phyloP scores from a whole-genome alignment of 148 eudicot genomes.

The Chenopodium suecicum region DNA sequence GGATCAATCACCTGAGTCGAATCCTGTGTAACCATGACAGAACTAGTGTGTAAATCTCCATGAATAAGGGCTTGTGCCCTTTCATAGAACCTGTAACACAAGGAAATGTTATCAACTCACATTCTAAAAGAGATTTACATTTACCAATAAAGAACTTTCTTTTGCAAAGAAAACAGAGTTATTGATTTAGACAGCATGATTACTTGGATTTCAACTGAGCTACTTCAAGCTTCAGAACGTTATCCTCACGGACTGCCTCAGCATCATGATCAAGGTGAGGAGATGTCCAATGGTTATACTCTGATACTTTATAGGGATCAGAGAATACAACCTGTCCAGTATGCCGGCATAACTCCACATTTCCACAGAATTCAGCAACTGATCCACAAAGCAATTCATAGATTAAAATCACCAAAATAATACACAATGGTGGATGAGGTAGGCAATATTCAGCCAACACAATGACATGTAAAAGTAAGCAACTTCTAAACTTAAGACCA shows the following conservation, averaged over 20 bases:
- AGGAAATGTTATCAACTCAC: constrained; percentile 3
- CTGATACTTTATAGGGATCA: constrained; percentile 84
- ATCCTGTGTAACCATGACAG: constrained; percentile 80
- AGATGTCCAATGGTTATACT: constrained; percentile 78
- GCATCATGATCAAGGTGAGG: constrained; percentile 90
- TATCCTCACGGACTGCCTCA: constrained; percentile 81
- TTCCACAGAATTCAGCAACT: constrained; percentile 93
- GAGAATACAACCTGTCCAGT: constrained; percentile 94
- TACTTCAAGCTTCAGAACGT: constrained; percentile 73
- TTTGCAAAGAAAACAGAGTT: background rate
- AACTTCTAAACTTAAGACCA: background rate
- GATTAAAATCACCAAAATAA: background rate
- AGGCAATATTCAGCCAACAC: background rate
- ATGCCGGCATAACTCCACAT: constrained; percentile 91
- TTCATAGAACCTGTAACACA: constrained; percentile 77
- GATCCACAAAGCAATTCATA: constrained; percentile 24
- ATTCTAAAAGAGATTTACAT: background rate
- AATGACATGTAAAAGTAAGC: background rate
- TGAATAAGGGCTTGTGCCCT: constrained; percentile 90
- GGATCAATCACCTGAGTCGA: constrained; percentile 98
- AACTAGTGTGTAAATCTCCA: constrained; percentile 95
- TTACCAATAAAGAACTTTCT: background rate
- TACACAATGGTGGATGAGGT: background rate
- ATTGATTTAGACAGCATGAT: background rate
- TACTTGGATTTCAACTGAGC: constrained; percentile 86